Evolutionary conservation across 176 grass and related monocot species (phyloP), one percentile per base, ranked within the genome.

Genomic region (Puccinellia tenuiflora): DNA sequence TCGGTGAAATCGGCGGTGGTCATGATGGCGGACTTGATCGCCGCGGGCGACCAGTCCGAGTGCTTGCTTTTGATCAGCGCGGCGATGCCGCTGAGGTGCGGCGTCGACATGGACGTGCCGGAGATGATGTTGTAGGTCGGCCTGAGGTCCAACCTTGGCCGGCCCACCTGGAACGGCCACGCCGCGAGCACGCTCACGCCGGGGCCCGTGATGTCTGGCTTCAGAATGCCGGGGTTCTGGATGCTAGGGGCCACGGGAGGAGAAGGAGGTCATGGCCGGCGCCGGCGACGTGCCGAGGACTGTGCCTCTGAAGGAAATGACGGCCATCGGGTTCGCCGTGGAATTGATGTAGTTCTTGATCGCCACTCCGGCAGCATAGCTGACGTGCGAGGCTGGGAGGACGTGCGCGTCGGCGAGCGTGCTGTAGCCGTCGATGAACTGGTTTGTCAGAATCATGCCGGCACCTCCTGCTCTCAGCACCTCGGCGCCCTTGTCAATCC

Each of bases 31-130:
- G 90, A 92, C 75, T 92, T 92, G 86, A 88, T 88, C 7, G 60
- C 83, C 2, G 82, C 85, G 0, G 92, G 84, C 3, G 92, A 89
- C 87, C 87, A 94, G 43, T 83, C 24, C 0, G 87, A 81, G 63
- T 88, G 90, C 43, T 22, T 69, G 72, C 66, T 85, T 60, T 90
- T 92, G 78, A 92, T 63, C 11, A 94, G 65, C 8, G 90, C 89
- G 1, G 81, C 84, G 29, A 92, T 37, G 20, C 87, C 88, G 45
- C 79, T 91, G 35, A 94, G 92, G 65, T 94, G 92, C 7, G 88
- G 92, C 72, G 92, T 79, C 5, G 92, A 89, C 92, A 94, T 94
- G 66, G 92, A 92, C 21, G 92, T 94, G 4, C 92, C 92, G 4
- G 85, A 87, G 28, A 34, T 43, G 69, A 89, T 48, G 76, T 68